A percentile compares a stretch with the other conserved stretches of the same genome.
Conservation (phyloP, 352 stramenopile genomes). For the Pythium rishiriense region DNA sequence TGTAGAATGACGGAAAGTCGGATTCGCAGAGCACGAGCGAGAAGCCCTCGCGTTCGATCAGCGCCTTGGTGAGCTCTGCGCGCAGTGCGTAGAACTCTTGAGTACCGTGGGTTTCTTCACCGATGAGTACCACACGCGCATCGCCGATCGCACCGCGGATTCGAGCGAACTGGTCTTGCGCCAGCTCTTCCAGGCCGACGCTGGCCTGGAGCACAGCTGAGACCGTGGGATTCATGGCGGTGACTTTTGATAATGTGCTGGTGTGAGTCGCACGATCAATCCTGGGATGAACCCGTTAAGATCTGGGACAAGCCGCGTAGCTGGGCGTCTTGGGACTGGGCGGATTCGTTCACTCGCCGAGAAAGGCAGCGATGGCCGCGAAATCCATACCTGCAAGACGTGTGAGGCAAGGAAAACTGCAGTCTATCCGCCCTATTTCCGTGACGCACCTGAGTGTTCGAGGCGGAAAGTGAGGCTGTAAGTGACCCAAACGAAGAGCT, state of each 20-base stretch:
- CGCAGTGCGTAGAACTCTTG: slow-evolving; percentile 38
- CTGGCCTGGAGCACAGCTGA: slow-evolving; percentile 17
- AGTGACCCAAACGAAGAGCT: slow-evolving; percentile 42
- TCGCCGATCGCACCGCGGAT: slow-evolving; percentile 32
- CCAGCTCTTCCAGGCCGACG: slow-evolving; percentile 21
- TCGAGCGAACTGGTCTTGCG: slow-evolving; percentile 27
- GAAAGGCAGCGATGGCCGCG: neutral
- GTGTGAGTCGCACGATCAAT: too few species aligned
- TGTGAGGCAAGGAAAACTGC: neutral
- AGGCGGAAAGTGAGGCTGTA: slow-evolving; percentile 19
- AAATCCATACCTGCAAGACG: neutral
- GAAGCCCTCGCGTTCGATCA: slow-evolving; percentile 35
- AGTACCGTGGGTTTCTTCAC: slow-evolving; percentile 39
- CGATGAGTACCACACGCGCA: slow-evolving; percentile 37
- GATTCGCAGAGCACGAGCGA: slow-evolving; percentile 40
- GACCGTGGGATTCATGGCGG: slow-evolving; percentile 1
- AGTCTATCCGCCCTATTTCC: neutral
- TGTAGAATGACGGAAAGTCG: slow-evolving; percentile 41
- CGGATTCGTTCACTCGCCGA: neutral
- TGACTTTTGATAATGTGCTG: too few species aligned
- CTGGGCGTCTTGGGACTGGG: too few species aligned
- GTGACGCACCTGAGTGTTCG: slow-evolving; percentile 14
- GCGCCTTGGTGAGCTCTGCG: slow-evolving; percentile 35
- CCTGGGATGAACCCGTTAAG: neutral
- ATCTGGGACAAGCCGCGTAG: neutral